Evolutionary conservation across 1,139 yeast genomes (phyloP).

Genomic region (Yamadazyma membranifaciens): DNA sequence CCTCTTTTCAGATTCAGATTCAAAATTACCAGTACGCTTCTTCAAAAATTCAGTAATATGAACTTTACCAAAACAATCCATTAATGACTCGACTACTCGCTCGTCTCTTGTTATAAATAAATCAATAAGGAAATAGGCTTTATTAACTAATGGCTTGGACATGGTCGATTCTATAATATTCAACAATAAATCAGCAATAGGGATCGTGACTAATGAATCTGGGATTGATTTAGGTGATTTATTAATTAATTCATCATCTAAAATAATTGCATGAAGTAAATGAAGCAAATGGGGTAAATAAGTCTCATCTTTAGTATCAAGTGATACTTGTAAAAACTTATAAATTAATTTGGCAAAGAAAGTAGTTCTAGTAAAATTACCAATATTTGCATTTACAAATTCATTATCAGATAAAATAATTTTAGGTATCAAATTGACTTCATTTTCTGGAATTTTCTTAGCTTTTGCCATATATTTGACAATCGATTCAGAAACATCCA

Average conservation of each 20-base stretch:
- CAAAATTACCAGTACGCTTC: conserved; percentile 24
- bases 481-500: conserved; percentile 32
- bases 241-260: conserved; percentile 49
- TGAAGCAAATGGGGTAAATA: conserved; percentile 63
- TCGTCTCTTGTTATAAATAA: conserved; percentile 47
- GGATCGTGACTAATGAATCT: conserved; percentile 49
- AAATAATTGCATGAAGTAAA: conserved; percentile 60
- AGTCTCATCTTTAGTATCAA: conserved; percentile 49
- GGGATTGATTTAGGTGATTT: conserved; percentile 36
- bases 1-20: conserved; percentile 43
- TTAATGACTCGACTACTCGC: conserved; percentile 48
- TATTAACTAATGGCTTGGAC: conserved; percentile 46
- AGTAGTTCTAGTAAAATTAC: conserved; percentile 49
- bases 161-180: conserved; percentile 50
- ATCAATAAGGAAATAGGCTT: conserved; percentile 58
- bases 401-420: conserved; percentile 37
- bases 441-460: conserved; percentile 32
- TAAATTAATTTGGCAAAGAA: conserved; percentile 57
- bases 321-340: conserved; percentile 52
- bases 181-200: conserved; percentile 55
- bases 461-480: conserved; percentile 24
- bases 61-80: conserved; percentile 57
- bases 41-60: conserved; percentile 43
- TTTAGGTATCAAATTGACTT: conserved; percentile 38
- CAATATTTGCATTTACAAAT: conserved; percentile 39